Evolutionary conservation across 345 rosid genomes (phyloP), one percentile per base, ranked within the genome.

Genomic region (Laguncularia racemosa): DNA sequence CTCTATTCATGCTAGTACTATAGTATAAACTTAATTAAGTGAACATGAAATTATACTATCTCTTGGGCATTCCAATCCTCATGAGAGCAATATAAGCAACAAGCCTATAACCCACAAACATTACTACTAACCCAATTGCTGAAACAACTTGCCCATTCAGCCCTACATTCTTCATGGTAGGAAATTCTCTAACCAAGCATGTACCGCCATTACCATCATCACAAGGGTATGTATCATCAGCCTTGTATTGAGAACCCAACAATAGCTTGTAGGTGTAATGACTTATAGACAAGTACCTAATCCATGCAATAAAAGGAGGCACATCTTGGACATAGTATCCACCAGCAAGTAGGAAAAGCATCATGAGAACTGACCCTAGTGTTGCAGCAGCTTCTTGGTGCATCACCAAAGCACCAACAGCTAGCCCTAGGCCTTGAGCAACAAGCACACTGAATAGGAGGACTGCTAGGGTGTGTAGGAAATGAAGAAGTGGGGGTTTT

Each of bases 401-500:
- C 84, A 78, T 74, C 13, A 78, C 77, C 49, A 69, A 7, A 9
- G 91, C 82, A 14, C 91, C 91, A 6, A 82, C 16, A 12, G 86
- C 86, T 4, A 82, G 76, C 1, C 91, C 84, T 1, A 80, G 60
- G 46, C 84, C 80, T 49, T 78, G 71, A 4, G 88, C 46, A n/a
- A 65, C 91, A 2, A 85, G 20, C 43, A 73, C 81, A 26, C 70
- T 64, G 50, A 45, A 70, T 13, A 82, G 61, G 56, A 80, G 65
- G 11, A 61, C 70, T 13, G 49, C 57, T 20, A 86, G 73, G 14
- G 95, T 76, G 46, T 64, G 43, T 13, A 89, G 20, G 71, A 83
- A 83, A 58, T 71, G 65, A 17, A 1, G 44, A 0, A 70, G 62
- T 0, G 66, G 60, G 52, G 70, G 70, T 56, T 78, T 81, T 43